These are phyloP conservation scores for Penicillium rolfsii DNA, from an alignment of 2,329 filamentous ascomycete genomes.

Conservation along the genomic window DNA sequence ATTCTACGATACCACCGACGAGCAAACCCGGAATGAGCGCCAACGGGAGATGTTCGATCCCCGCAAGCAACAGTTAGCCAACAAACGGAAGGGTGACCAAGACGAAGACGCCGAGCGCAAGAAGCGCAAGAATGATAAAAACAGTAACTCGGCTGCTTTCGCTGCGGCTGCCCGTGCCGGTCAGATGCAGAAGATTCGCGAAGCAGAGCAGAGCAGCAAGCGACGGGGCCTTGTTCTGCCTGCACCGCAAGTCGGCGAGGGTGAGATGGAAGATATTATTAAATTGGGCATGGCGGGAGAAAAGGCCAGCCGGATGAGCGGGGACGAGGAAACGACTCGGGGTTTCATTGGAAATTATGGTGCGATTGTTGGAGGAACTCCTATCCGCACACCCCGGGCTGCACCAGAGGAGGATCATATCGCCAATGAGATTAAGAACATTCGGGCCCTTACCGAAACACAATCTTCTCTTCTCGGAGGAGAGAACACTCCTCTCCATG, in stretches of 20 bases:
- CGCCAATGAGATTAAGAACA: slow-evolving; percentile 94
- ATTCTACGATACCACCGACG: slow-evolving; percentile 91
- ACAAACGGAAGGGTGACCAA: slow-evolving; percentile 89
- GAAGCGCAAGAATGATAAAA: slow-evolving; percentile 85
- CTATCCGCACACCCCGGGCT: slow-evolving; percentile 88
- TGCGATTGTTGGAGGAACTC: slow-evolving; percentile 76
- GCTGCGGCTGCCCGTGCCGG: slow-evolving; percentile 91
- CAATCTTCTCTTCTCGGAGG: slow-evolving; percentile 91
- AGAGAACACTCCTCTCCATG: slow-evolving; percentile 86
- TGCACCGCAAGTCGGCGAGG: slow-evolving; percentile 86
- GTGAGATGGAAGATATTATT: slow-evolving; percentile 93
- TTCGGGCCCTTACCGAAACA: slow-evolving; percentile 86
- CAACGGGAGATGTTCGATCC: slow-evolving; percentile 88
- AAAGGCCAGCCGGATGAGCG: slow-evolving; percentile 74
- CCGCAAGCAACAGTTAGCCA: slow-evolving; percentile 84
- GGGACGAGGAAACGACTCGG: slow-evolving; percentile 79
- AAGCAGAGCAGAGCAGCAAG: slow-evolving; percentile 97
- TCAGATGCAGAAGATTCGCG: slow-evolving; percentile 89
- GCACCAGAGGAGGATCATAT: slow-evolving; percentile 93
- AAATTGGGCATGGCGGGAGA: slow-evolving; percentile 98
- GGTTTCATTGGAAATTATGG: slow-evolving; percentile 88
- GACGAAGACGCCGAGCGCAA: slow-evolving; percentile 82
- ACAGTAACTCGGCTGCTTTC: slow-evolving; percentile 73
- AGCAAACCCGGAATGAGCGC: slow-evolving; percentile 77
- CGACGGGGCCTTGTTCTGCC: slow-evolving; percentile 80